Evolutionary conservation across 495 filamentous ascomycete genomes (phyloP).

Genomic region (Poronia punctata): DNA sequence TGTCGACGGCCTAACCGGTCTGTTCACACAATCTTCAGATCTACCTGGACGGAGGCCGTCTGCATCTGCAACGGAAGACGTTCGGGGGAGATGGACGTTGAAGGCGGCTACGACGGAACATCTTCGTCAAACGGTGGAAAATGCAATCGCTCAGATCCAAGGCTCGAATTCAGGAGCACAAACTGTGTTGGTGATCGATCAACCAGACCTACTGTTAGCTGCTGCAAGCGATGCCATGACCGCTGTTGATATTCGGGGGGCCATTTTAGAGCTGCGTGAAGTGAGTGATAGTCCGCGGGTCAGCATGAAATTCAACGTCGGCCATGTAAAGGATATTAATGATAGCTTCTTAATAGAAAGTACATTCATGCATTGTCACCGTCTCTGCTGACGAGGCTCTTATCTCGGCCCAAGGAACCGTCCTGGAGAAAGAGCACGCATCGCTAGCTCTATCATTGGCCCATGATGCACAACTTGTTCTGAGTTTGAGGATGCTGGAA

Average conservation of each 20-base stretch:
- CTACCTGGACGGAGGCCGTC: slow-evolving; percentile 1
- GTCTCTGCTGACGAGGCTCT: slow-evolving; percentile 65
- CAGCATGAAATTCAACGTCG: neutral
- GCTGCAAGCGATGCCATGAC: slow-evolving; percentile 26
- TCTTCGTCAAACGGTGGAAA: slow-evolving; percentile 14
- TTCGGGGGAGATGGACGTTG: slow-evolving; percentile 8
- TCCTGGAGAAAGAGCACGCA: slow-evolving; percentile 62
- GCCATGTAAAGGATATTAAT: slow-evolving; percentile 13
- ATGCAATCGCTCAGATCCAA: slow-evolving; percentile 16
- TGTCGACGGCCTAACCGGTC: slow-evolving; percentile 60
- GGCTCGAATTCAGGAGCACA: slow-evolving; percentile 8
- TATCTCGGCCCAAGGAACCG: slow-evolving; percentile 49
- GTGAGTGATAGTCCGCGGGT: slow-evolving; percentile 30
- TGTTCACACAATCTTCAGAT: slow-evolving; percentile 27
- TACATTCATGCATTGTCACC: slow-evolving; percentile 57
- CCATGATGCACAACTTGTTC: slow-evolving; percentile 63
- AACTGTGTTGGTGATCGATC: slow-evolving; percentile 46
- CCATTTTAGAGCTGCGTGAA: slow-evolving; percentile 47
- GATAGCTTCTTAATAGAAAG: slow-evolving; percentile 28
- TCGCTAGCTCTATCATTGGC: slow-evolving; percentile 60
- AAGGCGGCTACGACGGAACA: slow-evolving; percentile 11
- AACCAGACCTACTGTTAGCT: slow-evolving; percentile 50
- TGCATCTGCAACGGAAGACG: neutral
- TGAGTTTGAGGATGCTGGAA: slow-evolving; percentile 68
- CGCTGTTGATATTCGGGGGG: slow-evolving; percentile 26